These are phyloP conservation scores for Polytrichum formosum DNA, from an alignment of 225 moss, liverwort and hornwort genomes.

Conservation along the genomic window DNA sequence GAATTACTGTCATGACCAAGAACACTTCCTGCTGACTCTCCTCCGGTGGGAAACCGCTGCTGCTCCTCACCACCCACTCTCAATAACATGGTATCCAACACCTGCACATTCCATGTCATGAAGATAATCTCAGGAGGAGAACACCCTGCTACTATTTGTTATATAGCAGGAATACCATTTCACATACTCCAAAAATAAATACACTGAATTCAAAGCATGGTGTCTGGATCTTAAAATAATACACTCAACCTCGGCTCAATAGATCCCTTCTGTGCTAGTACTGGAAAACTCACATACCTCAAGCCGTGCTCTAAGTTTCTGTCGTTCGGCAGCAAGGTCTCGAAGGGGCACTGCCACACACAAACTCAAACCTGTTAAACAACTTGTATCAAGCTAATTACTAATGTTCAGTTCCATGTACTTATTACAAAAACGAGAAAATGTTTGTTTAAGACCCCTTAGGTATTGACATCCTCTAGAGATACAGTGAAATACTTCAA, in stretches of 20 bases:
- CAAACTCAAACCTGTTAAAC: background rate
- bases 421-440: no score
- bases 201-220: background rate
- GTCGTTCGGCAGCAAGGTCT: slow-evolving; percentile 71
- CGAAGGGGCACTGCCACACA: slow-evolving; percentile 49
- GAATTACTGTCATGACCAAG: slow-evolving; percentile 43
- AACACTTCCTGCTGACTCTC: slow-evolving; percentile 44
- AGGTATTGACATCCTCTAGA: no score
- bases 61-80: slow-evolving; percentile 64
- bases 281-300: slow-evolving; percentile 24
- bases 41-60: slow-evolving; percentile 47
- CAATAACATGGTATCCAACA: slow-evolving; percentile 82
- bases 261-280: no score
- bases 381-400: no score
- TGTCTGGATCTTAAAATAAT: background rate
- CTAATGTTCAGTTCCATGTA: no score
- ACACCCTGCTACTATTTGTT: background rate
- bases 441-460: no score
- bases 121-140: background rate
- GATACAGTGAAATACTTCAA: no score
- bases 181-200: no score
- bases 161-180: no score
- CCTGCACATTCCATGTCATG: slow-evolving; percentile 36
- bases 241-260: no score
- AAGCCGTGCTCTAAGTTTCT: slow-evolving; percentile 47